Base-by-base conservation (phyloP, 441 rosid genomes). In the Corymbia calophylla region DNA sequence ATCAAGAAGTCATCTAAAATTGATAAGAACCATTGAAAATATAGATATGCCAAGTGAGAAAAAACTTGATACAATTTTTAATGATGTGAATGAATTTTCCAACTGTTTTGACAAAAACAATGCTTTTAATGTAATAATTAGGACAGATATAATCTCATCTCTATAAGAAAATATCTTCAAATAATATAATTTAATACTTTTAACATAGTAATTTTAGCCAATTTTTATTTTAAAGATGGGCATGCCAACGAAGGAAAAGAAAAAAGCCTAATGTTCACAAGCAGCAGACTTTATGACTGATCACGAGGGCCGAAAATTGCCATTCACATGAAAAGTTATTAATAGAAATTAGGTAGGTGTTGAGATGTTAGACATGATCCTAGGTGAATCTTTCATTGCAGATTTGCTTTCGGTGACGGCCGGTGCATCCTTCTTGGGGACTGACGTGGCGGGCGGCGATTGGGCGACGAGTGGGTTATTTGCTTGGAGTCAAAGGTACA, bases 371-470 rank as follows among this genome's bases (percentile, higher is more conserved):
- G 77, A 68, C 44, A 0, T 39, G 19, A 19, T 5, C 51, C 51
- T 23, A 77, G 2, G 51, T 12, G 6, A 44, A 77, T 77, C 11
- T 39, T 44, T 21, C 6, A 0, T 6, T 0, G 29, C 19, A 47
- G 18, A 77, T 77, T 6, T 39, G 14, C 84, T 77, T 77, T 44
- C 84, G 84, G 84, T 17, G 51, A 21, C 84, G 29, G 82, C 16
- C 82, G 82, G 29, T 39, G 82, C 82, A 6, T 39, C 17, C 49
- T 6, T 29, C 17, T 35, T 14, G 27, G 15, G 29, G 49, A 49
- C 49, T 39, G 29, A 73, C 49, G 84, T 73, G 51, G 84, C 51
- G 51, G n/a, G 29, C 14, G 51, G 3, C 84, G n/a, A 39, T 2
- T 77, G 84, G 84, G 51, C 51, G 7, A 8, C 6, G 49, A 23